Evolutionary conservation across 2,329 filamentous ascomycete species (phyloP), one percentile per base, ranked within the genome.

Genomic region (Pyrenophora graminea): DNA sequence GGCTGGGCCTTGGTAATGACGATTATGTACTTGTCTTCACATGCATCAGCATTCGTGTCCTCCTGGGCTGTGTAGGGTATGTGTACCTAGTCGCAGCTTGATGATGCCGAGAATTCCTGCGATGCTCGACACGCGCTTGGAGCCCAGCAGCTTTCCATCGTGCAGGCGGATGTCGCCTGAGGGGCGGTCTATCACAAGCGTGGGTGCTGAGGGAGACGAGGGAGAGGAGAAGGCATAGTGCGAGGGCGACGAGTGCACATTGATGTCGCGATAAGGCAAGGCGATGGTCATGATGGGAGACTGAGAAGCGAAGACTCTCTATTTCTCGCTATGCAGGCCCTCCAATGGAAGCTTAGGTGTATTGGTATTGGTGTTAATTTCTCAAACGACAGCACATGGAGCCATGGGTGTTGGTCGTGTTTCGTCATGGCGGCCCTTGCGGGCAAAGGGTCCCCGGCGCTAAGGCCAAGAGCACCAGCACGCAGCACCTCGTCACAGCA

Each of bases 211-310:
- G 55, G 92, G 91, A 3, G 91, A 93, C 0, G 94, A 97, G 23
- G 94, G 94, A 23, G 94, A 99, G 33, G 90, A 92, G 76, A 99
- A 99, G 66, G 91, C 90, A 80, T 99, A 99, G 71, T 94, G 88
- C 66, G 93, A 90, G 66, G 90, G 82, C 45, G 93, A 91, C 61
- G 91, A 89, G 76, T 96, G 91, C 74, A 99, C 86, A 75, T 97
- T 99, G 80, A 97, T 95, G 80, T 99, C 94, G 71, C 93, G 85
- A 77, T 92, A 99, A 18, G 93, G 94, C 48, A 87, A 78, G 47
- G 77, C 73, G 48, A 74, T 72, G 58, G 77, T 77, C 82, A 82
- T 85, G 52, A 51, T 44, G 49, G 48, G 17, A 21, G 41, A 38
- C 2, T 18, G 23, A 12, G 38, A 44, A 36, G 23, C 39, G 18